Evolutionary conservation across 2,329 filamentous ascomycete genomes (phyloP), one percentile per base, ranked within the genome.

Genomic region (Emergomyces pasteurianus): DNA sequence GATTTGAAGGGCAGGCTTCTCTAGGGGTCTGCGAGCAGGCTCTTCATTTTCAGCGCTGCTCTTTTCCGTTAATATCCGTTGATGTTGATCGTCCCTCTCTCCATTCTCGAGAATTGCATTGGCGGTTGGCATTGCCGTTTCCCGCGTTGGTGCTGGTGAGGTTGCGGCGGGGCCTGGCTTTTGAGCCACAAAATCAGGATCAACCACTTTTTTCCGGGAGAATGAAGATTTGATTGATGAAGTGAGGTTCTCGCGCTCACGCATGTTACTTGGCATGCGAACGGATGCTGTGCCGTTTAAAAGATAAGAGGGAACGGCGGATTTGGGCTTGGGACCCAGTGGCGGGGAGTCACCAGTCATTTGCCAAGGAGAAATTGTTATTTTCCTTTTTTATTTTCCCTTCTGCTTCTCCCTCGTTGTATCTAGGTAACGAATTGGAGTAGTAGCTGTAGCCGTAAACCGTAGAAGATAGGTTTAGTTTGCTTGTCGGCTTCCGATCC

Each of bases 191-290:
- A 62, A 42, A 8, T 62, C 60, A 16, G 80, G 74, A 64, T 79
- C 75, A 52, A 81, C 69, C 0, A 77, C 72, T 59, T 77, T 74
- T 64, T 75, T 76, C 31, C 75, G 76, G 38, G 75, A 75, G 70
- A 83, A 83, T 16, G 83, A 85, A 7, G 79, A 79, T 65, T 80
- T 74, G 62, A 86, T 86, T 28, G 83, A 81, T 21, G 81, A 78
- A 66, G 79, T 81, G 59, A 85, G 77, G 60, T 74, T 80, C 59
- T 86, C 82, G 38, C 82, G 75, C 67, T 86, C 83, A 65, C 79
- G 76, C 50, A 75, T 76, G 68, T 80, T 74, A 18, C 76, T 75
- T 12, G 77, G 73, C 21, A 77, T 73, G 54, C 81, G 75, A 40
- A 83, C 77, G 54, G 81, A 79, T 59, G 77, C 79, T 61, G 76